Percentiles rank a stretch among this genome's conserved stretches.
Conservation (phyloP, 345 rosid genomes). For the Sisymbrium altissimum region DNA sequence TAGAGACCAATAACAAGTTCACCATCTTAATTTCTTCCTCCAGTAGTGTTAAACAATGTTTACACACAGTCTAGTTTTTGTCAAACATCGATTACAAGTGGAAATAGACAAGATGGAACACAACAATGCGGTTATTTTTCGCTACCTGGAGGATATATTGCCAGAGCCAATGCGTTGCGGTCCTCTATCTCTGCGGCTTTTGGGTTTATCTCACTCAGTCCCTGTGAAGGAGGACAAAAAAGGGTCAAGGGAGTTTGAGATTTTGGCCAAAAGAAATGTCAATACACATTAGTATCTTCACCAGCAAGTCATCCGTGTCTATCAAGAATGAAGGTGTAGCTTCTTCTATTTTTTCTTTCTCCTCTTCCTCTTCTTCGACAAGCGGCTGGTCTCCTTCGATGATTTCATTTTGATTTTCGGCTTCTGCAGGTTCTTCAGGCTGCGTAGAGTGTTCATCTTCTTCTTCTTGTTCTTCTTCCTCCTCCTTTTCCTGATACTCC, state of each 20-base stretch:
- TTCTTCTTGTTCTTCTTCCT: not conserved
- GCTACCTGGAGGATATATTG: conserved; percentile 82
- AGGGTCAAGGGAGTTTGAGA: not conserved
- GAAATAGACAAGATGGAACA: conserved; percentile 10
- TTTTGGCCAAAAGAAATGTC: not conserved
- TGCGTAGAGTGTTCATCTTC: conserved; percentile 3
- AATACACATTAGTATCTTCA: conserved; percentile 52
- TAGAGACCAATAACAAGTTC: conserved; percentile 21
- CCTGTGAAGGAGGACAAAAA: conserved; percentile 37
- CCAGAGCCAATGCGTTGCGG: conserved; percentile 85
- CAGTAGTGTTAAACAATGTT: not conserved
- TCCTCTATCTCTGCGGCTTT: conserved; percentile 72
- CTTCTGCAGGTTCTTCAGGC: conserved; percentile 21
- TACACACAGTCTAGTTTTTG: not conserved
- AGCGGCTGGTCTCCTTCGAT: conserved; percentile 14
- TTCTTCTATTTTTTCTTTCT: not conserved
- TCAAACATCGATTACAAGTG: not conserved
- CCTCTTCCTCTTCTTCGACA: conserved; percentile 27
- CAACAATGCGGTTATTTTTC: not conserved
- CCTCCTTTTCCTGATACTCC: conserved; percentile 33
- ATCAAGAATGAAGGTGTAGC: conserved; percentile 27
- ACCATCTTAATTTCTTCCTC: not conserved
- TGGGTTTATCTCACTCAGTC: conserved; percentile 68
- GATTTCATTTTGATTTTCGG: conserved; percentile 12
- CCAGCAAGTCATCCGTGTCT: conserved; percentile 42